Conservation (phyloP, 1,139 yeast species). For the Yamadazyma atmosphaerica region DNA sequence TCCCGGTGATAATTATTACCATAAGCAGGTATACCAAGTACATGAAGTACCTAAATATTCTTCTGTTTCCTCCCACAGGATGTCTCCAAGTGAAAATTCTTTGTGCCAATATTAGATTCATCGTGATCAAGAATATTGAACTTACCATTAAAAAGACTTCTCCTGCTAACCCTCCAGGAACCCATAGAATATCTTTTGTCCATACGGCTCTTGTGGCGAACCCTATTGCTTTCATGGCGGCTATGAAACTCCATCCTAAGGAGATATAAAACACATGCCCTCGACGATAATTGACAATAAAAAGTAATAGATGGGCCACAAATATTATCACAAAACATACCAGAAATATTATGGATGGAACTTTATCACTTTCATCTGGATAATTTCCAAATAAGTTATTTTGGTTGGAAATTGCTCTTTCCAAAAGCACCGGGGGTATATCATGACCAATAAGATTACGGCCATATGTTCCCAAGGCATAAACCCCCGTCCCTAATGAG, state of each 20-base stretch:
- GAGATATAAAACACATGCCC: slow-evolving; percentile 68
- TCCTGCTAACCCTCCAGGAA: slow-evolving; percentile 30
- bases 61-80: slow-evolving; percentile 46
- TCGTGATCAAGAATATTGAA: slow-evolving; percentile 33
- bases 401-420: slow-evolving; percentile 39
- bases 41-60: slow-evolving; percentile 38
- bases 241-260: slow-evolving; percentile 55
- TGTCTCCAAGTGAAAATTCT: slow-evolving; percentile 49
- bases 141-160: slow-evolving; percentile 39
- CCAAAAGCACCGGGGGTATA: slow-evolving; percentile 38
- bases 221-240: slow-evolving; percentile 56
- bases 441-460: slow-evolving; percentile 12
- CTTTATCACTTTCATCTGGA: slow-evolving; percentile 56
- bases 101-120: slow-evolving; percentile 43
- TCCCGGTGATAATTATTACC: slow-evolving; percentile 29
- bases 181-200: slow-evolving; percentile 13
- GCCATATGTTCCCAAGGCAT: slow-evolving; percentile 4
- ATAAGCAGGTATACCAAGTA: slow-evolving; percentile 31
- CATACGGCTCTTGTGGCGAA: slow-evolving; percentile 55
- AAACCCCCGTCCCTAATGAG: slow-evolving; percentile 12
- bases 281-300: slow-evolving; percentile 49
- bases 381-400: slow-evolving; percentile 67
- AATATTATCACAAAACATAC: slow-evolving; percentile 54
- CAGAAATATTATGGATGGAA: slow-evolving; percentile 60
- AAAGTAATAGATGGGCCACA: slow-evolving; percentile 50